These are phyloP conservation scores for Apophysomyces elegans DNA, from an alignment of 371 early-diverging fungal genomes.

Conservation along the genomic window DNA sequence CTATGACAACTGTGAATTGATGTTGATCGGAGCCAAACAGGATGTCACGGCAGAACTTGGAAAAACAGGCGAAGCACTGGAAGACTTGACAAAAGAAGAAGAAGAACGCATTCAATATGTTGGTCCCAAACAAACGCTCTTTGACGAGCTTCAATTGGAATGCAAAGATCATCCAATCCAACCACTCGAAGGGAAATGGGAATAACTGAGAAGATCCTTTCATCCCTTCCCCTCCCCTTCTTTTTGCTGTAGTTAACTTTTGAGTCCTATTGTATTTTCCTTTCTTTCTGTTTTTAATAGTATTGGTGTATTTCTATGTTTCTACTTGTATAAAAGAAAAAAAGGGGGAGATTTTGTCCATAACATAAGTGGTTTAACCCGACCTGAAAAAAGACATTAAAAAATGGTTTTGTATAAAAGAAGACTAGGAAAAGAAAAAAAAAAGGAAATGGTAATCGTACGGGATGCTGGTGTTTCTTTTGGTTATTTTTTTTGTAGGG, in stretches of 20 bases:
- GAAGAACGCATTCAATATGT: constrained; percentile 23
- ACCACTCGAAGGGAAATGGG: constrained; percentile 41
- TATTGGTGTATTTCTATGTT: neutral
- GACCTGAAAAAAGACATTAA: neutral
- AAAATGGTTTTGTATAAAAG: neutral
- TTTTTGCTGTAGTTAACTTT: no score
- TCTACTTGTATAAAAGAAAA: neutral
- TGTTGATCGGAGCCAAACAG: constrained; percentile 44
- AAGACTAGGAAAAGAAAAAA: neutral
- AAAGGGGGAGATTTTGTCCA: neutral
- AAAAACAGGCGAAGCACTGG: constrained; percentile 33
- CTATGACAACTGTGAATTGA: constrained; percentile 35
- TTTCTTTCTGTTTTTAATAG: neutral
- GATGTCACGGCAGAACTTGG: constrained; percentile 42
- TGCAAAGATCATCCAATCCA: constrained; percentile 24
- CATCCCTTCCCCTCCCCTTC: neutral
- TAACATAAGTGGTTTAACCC: constrained; percentile 8
- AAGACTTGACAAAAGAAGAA: constrained; percentile 32
- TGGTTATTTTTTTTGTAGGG: neutral
- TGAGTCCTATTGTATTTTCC: neutral
- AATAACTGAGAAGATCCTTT: constrained; percentile 11
- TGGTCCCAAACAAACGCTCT: constrained; percentile 28
- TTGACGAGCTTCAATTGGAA: constrained; percentile 32
- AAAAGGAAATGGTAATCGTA: neutral
- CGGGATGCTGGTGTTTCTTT: constrained; percentile 1